A percentile compares a stretch with the other conserved stretches of the same genome.
These are phyloP conservation scores for Dalechampia spathulata DNA, from an alignment of 441 rosid species.

Conservation along the genomic window DNA sequence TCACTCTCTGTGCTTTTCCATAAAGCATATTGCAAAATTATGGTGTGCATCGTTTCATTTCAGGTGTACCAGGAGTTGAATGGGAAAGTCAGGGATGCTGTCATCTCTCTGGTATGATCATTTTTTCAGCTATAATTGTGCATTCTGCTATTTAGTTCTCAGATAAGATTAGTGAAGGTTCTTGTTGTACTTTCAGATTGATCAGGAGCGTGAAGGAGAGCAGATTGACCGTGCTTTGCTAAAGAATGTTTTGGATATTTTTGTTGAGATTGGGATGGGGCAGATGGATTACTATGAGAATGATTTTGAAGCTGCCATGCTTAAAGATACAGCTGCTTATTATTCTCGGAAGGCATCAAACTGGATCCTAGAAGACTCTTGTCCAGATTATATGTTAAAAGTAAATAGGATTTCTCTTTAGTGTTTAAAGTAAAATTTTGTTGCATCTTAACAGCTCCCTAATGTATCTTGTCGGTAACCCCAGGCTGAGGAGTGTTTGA, in stretches of 20 bases:
- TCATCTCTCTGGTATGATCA: conserved; percentile 63
- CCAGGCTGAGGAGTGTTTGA: conserved; percentile 93
- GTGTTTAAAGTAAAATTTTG: neutral
- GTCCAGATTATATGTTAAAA: conserved; percentile 87
- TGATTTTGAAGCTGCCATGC: conserved; percentile 82
- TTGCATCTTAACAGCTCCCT: conserved; percentile 3
- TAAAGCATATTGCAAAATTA: conserved; percentile 2
- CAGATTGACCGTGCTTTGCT: conserved; percentile 78
- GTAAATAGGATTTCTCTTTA: conserved; percentile 18
- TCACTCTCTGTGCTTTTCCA: neutral
- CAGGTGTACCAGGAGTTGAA: conserved; percentile 77
- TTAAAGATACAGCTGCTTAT: conserved; percentile 69
- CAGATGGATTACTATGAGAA: conserved; percentile 65
- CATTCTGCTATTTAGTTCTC: neutral
- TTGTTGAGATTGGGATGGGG: conserved; percentile 94
- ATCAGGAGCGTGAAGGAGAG: conserved; percentile 93
- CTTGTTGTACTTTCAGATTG: conserved; percentile 41
- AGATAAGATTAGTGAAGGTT: neutral
- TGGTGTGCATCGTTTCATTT: conserved; percentile 3
- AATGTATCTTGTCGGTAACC: conserved; percentile 17
- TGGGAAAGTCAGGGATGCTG: conserved; percentile 75
- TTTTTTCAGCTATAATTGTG: neutral
- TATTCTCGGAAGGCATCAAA: conserved; percentile 87
- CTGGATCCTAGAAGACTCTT: conserved; percentile 89
- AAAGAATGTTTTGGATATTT: conserved; percentile 87